Evolutionary conservation across 257 asterid genomes (phyloP), one percentile per base, ranked within the genome.

Genomic region (Nicotiana otophora): DNA sequence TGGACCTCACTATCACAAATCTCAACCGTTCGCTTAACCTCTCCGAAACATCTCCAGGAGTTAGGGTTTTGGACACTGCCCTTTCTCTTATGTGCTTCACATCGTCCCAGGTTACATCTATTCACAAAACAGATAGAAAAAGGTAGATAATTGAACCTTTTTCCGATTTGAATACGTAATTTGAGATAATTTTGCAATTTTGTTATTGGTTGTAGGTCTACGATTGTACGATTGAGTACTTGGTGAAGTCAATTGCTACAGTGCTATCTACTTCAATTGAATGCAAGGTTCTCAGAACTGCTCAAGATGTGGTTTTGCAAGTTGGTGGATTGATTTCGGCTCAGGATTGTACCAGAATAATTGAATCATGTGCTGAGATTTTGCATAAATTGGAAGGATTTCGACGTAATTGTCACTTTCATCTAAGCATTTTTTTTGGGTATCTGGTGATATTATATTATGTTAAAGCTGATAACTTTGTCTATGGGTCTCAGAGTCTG

Each of bases 1-100:
- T 86, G 57, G 86, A 82, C 77, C 30, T 78, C 83, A 58, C 92
- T 28, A 64, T 92, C 77, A 83, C 90, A 77, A 84, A 87, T 77
- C 90, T 94, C 84, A 92, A 84, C 87, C 92, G 87, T 76, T 89
- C 90, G 69, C 92, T 94, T 88, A 92, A 94, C 87, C 88, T 87
- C 80, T 83, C 85, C 58, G 88, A 88, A 86, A 81, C 83, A 78
- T 78, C 69, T 58, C 88, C 92, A 34, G 81, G 89, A 82, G 84
- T 84, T 84, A 86, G 89, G 82, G 67, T 90, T 88, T 82, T 92
- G 84, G 94, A 92, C 82, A 86, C 95, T 46, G 91, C 98, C 28
- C 95, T 94, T 57, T 91, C 97, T 82, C 90, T 88, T 84, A 84
- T 92, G 97, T 87, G 96, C 92, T 90, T 91, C 89, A 83, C 92